Evolutionary conservation across 495 filamentous ascomycete genomes (phyloP).

Genomic region (Hypoxylon crocopeplum): DNA sequence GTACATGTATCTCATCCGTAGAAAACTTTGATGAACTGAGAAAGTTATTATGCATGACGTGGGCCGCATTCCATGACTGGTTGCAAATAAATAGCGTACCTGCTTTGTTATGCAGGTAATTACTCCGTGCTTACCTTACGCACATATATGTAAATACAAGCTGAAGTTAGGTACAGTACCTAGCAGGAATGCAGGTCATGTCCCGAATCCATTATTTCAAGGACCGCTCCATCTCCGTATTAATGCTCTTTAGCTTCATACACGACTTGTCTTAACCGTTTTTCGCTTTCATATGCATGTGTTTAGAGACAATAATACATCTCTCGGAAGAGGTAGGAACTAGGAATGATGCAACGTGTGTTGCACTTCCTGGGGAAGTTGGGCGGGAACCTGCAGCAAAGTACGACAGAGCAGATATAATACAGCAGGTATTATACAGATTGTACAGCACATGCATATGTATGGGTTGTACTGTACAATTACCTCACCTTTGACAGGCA

Average conservation of each 20-base stretch:
- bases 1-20: too few relatives aligned
- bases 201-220: too few relatives aligned
- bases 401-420: background rate
- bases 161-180: too few relatives aligned
- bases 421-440: background rate
- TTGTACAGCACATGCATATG: too few relatives aligned
- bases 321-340: background rate
- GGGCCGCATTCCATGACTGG: conserved; percentile 17
- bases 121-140: background rate
- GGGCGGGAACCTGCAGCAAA: conserved; percentile 19
- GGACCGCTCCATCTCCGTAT: too few relatives aligned
- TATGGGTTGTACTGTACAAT: too few relatives aligned
- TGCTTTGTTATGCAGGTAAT: conserved; percentile 25
- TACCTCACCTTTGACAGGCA: too few relatives aligned
- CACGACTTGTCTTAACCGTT: too few relatives aligned
- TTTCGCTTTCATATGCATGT: too few relatives aligned
- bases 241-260: too few relatives aligned
- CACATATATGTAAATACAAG: background rate
- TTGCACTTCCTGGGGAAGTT: conserved; percentile 12
- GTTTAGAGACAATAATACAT: conserved; percentile 1
- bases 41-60: conserved; percentile 4
- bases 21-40: too few relatives aligned
- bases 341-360: conserved; percentile 22
- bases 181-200: too few relatives aligned
- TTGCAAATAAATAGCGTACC: conserved; percentile 20